These are phyloP conservation scores for Wakefieldia striispora DNA, from an alignment of 768 basidiomycete species.

Conservation along the genomic window DNA sequence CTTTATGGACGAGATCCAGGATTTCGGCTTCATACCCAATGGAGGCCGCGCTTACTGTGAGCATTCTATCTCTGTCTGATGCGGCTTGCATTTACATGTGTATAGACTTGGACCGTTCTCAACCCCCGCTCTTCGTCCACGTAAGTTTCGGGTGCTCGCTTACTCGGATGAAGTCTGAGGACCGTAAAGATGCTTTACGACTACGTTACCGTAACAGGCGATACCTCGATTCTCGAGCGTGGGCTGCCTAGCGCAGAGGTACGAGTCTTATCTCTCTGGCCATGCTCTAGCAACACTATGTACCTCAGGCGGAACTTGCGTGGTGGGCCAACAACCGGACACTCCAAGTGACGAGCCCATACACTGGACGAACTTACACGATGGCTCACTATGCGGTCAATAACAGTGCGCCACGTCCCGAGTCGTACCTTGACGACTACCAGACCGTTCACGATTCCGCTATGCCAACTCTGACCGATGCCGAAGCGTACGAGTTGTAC, in stretches of 20 bases:
- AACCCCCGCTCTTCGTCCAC: conserved; percentile 86
- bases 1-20: conserved; percentile 91
- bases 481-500: conserved; percentile 63
- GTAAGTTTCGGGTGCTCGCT: conserved; percentile 34
- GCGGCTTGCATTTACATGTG: neutral
- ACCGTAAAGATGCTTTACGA: conserved; percentile 73
- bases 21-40: conserved; percentile 90
- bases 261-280: too few relatives aligned
- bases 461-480: conserved; percentile 56
- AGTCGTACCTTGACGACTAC: conserved; percentile 82
- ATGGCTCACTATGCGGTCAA: conserved; percentile 75
- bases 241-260: conserved; percentile 54
- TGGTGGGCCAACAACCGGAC: conserved; percentile 85
- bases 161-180: neutral
- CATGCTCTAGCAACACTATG: too few relatives aligned
- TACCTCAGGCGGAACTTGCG: conserved; percentile 33
- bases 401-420: conserved; percentile 86
- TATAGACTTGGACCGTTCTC: conserved; percentile 82
- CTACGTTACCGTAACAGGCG: conserved; percentile 73
- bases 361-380: conserved; percentile 59
- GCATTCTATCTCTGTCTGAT: neutral
- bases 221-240: conserved; percentile 69
- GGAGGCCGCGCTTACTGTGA: conserved; percentile 89
- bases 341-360: conserved; percentile 63
- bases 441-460: conserved; percentile 67